These are phyloP conservation scores for Quercus aquifolioides DNA, from an alignment of 306 rosid genomes.

Conservation along the genomic window DNA sequence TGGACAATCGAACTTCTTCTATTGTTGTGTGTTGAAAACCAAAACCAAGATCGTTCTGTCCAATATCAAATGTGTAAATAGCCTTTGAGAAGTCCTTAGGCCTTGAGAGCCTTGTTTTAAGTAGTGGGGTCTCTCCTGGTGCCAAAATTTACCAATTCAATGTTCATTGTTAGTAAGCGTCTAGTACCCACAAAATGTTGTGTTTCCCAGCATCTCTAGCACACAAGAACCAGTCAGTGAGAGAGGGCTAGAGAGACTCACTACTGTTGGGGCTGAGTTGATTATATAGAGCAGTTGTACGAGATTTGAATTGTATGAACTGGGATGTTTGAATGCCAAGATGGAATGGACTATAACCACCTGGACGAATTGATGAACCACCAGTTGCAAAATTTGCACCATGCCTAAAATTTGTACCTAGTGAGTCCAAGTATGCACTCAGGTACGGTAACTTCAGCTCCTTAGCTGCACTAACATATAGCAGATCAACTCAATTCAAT, in stretches of 20 bases:
- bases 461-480: slow-evolving; percentile 59
- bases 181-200: not conserved
- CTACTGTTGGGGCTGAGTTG: slow-evolving; percentile 37
- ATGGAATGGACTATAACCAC: slow-evolving; percentile 76
- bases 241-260: slow-evolving; percentile 25
- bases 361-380: slow-evolving; percentile 67
- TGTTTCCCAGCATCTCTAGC: slow-evolving; percentile 1
- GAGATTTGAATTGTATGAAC: slow-evolving; percentile 65
- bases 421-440: slow-evolving; percentile 76
- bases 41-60: slow-evolving; percentile 72
- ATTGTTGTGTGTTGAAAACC: slow-evolving; percentile 56
- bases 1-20: slow-evolving; percentile 57
- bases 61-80: slow-evolving; percentile 79
- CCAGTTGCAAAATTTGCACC: slow-evolving; percentile 86
- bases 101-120: slow-evolving; percentile 57
- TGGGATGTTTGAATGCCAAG: slow-evolving; percentile 73
- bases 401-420: slow-evolving; percentile 70
- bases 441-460: slow-evolving; percentile 69
- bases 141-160: slow-evolving; percentile 12
- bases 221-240: not conserved
- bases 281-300: slow-evolving; percentile 43
- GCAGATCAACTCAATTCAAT: not conserved
- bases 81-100: slow-evolving; percentile 65
- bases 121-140: slow-evolving; percentile 35
- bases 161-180: not conserved